Evolutionary conservation across 495 filamentous ascomycete species (phyloP), one percentile per base, ranked within the genome.

Genomic region (Penicillium taxi): DNA sequence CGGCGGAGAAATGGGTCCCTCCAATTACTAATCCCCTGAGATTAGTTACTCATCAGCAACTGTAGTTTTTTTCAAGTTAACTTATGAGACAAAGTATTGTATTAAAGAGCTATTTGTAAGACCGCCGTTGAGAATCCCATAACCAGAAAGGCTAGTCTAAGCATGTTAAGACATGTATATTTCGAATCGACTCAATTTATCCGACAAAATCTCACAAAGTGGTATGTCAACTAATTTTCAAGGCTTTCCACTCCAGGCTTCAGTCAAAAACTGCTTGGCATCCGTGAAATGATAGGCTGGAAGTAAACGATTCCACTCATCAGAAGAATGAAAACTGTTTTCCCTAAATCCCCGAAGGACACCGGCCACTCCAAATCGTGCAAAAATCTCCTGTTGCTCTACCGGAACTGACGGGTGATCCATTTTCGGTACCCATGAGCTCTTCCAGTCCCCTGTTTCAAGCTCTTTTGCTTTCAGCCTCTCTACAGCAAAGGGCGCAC

Each of bases 231-330:
- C 14, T 16, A 30, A 31, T 44, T 5, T 23, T 41, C 51, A 55
- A 32, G 48, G 39, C 45, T 69, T 69, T 5, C 57, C 66, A 0
- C 38, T 26, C 74, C 74, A 79, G 0, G 51, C 56, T 32, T 65
- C 41, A 0, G 45, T 35, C 13, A 79, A 42, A 32, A 78, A 79
- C 0, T 64, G 60, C 42, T 73, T 66, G 4, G 57, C 42, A 14
- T 47, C 9, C 11, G 60, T 67, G 36, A 77, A 73, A 48, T 70
- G 40, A 36, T 69, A 74, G 12, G 74, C 66, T 1, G 74, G 70
- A 16, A 78, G 45, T 15, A 77, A 37, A 16, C 52, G 50, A 45
- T 79, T 80, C 52, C 59, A 71, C 43, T 69, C 72, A 35, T 75
- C 67, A 14, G 66, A 72, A 0, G 69, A 58, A 30, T 52, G 42